Evolutionary conservation across 805 yeast species (phyloP).

Genomic region (Kregervanrija fluxuum): DNA sequence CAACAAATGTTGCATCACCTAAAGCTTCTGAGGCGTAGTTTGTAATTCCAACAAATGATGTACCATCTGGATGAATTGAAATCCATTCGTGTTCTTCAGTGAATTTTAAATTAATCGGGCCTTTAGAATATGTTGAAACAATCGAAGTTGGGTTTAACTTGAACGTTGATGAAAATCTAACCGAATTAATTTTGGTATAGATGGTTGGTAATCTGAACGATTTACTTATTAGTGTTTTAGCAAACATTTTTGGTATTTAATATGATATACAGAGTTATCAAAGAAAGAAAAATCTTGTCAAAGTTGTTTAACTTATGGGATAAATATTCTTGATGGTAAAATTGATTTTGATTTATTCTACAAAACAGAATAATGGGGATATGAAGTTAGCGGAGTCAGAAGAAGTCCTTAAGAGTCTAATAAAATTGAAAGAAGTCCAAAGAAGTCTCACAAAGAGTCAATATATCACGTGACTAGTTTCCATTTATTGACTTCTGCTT

Average conservation of each 20-base stretch:
- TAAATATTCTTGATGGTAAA: too few species aligned
- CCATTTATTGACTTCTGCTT: too few species aligned
- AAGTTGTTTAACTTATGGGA: too few species aligned
- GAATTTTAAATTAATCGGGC: conserved; percentile 52
- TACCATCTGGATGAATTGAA: conserved; percentile 74
- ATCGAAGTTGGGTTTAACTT: conserved; percentile 25
- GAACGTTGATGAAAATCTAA: conserved; percentile 16
- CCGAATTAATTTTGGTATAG: conserved; percentile 12
- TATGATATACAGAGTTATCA: not conserved
- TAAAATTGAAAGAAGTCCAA: too few species aligned
- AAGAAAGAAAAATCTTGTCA: too few species aligned
- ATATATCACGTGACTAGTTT: too few species aligned
- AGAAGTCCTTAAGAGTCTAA: too few species aligned
- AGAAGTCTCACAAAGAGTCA: too few species aligned
- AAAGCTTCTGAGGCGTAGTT: conserved; percentile 92
- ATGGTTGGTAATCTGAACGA: conserved; percentile 1
- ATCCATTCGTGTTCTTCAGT: conserved; percentile 95
- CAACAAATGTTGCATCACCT: conserved; percentile 94
- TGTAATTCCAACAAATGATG: conserved; percentile 85
- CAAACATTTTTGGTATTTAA: conserved; percentile 6
- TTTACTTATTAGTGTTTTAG: conserved; percentile 7
- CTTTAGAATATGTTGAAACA: conserved; percentile 27
- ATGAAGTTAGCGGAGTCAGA: too few species aligned
- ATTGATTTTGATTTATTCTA: too few species aligned
- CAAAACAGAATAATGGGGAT: too few species aligned